A percentile compares a stretch with the other conserved stretches of the same genome.
phyloP scores from a whole-genome alignment of 768 basidiomycete genomes.

The Hortiboletus campestris region DNA sequence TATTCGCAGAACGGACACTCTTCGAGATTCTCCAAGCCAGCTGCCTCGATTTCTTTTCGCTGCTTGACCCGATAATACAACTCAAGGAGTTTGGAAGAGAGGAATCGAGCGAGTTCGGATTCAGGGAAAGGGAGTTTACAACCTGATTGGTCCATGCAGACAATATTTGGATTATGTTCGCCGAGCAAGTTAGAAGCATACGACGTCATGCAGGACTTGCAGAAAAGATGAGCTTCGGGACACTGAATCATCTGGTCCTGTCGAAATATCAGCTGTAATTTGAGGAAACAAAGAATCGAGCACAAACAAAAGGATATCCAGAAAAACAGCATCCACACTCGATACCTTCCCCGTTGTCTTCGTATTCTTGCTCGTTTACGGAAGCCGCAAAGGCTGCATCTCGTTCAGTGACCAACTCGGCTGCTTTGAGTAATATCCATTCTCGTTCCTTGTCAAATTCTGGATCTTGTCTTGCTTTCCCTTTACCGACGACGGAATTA shows the following conservation, averaged over 20 bases:
- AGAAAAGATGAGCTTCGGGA: slow-evolving; percentile 87
- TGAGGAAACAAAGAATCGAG: not conserved
- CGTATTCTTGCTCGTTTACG: slow-evolving; percentile 40
- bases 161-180: slow-evolving; percentile 55
- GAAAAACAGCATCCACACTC: slow-evolving; percentile 90
- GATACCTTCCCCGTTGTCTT: slow-evolving; percentile 57
- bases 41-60: slow-evolving; percentile 75
- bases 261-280: not conserved
- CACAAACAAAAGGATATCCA: slow-evolving; percentile 65
- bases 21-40: slow-evolving; percentile 76
- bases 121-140: slow-evolving; percentile 68
- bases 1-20: slow-evolving; percentile 92
- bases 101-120: slow-evolving; percentile 65
- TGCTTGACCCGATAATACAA: slow-evolving; percentile 76
- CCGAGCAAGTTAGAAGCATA: slow-evolving; percentile 71
- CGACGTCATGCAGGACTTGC: slow-evolving; percentile 62
- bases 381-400: slow-evolving; percentile 35
- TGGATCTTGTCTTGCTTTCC: slow-evolving; percentile 38
- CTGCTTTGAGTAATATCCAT: slow-evolving; percentile 46
- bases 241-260: slow-evolving; percentile 88
- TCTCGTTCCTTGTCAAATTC: slow-evolving; percentile 44
- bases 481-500: slow-evolving; percentile 40
- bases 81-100: slow-evolving; percentile 61
- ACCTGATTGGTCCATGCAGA: slow-evolving; percentile 82
- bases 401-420: slow-evolving; percentile 22